Conservation (phyloP, 2,329 filamentous ascomycete genomes). For the Calonectria leucothoes region DNA sequence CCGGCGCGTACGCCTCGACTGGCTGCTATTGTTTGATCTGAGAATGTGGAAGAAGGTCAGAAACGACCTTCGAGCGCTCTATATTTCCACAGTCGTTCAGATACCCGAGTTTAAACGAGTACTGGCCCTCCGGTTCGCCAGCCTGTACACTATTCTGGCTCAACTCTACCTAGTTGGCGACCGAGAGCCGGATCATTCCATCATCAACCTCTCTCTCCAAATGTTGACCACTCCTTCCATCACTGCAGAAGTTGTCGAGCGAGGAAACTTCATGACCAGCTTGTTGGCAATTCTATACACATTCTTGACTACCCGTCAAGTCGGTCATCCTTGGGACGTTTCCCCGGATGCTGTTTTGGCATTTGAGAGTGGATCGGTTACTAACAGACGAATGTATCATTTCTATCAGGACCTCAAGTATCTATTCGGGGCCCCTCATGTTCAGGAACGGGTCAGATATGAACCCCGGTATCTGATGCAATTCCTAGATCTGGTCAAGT, state of each 20-base stretch:
- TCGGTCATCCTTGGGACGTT: conserved; percentile 92
- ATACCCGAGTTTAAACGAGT: conserved; percentile 97
- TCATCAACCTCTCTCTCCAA: conserved; percentile 96
- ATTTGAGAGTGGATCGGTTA: conserved; percentile 94
- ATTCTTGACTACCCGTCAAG: conserved; percentile 94
- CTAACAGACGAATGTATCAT: conserved; percentile 95
- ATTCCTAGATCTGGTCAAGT: conserved; percentile 93
- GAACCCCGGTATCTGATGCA: conserved; percentile 92
- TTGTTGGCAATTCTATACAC: conserved; percentile 97
- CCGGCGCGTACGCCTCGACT: conserved; percentile 90
- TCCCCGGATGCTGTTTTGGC: conserved; percentile 87
- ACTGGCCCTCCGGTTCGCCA: conserved; percentile 91
- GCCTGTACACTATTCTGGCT: conserved; percentile 91
- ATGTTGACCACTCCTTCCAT: conserved; percentile 98
- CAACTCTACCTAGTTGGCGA: conserved; percentile 97
- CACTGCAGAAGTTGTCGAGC: conserved; percentile 92
- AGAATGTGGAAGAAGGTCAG: conserved; percentile 97
- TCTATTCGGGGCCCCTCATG: conserved; percentile 87
- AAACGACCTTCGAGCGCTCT: conserved; percentile 89
- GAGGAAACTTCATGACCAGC: conserved; percentile 95
- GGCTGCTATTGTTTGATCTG: conserved; percentile 93
- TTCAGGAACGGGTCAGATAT: conserved; percentile 84
- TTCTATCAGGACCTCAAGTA: conserved; percentile 97
- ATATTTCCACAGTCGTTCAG: conserved; percentile 95
- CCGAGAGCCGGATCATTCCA: conserved; percentile 95